Evolutionary conservation across 2,329 filamentous ascomycete genomes (phyloP).

Genomic region (Aureobasidium sp.): DNA sequence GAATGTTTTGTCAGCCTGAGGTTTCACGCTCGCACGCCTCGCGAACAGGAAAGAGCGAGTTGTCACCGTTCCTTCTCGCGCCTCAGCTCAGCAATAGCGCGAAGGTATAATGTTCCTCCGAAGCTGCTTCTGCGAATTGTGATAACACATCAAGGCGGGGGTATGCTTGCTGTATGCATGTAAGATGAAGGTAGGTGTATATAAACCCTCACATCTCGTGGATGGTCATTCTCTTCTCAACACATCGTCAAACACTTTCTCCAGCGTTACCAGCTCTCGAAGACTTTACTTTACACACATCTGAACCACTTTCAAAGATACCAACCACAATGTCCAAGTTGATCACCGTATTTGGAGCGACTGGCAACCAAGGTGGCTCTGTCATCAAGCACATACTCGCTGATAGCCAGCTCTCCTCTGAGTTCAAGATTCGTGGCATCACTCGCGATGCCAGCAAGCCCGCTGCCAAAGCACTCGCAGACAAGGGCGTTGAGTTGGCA

Average conservation of each 20-base stretch:
- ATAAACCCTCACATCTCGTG: background rate
- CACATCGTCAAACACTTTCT: background rate
- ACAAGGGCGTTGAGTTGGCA: slow-evolving; percentile 46
- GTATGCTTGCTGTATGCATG: background rate
- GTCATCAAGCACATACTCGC: slow-evolving; percentile 41
- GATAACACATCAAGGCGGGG: background rate
- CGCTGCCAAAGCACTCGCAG: slow-evolving; percentile 38
- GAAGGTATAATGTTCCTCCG: background rate
- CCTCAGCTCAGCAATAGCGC: background rate
- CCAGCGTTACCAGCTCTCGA: background rate
- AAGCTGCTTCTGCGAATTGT: background rate
- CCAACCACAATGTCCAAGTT: background rate
- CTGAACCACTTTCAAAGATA: background rate
- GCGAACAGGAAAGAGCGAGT: background rate
- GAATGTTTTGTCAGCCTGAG: background rate
- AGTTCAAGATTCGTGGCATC: slow-evolving; percentile 49
- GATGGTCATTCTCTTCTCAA: background rate
- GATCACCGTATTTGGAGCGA: slow-evolving; percentile 51
- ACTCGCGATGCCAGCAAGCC: slow-evolving; percentile 44
- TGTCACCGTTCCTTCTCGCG: background rate
- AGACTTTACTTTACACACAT: background rate
- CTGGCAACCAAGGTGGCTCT: slow-evolving; percentile 54
- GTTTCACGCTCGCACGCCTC: background rate
- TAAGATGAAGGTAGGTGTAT: background rate
- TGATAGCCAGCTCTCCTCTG: slow-evolving; percentile 38